phyloP scores from a whole-genome alignment of 177 flowering plant genomes.

The Tripterygium wilfordii region DNA sequence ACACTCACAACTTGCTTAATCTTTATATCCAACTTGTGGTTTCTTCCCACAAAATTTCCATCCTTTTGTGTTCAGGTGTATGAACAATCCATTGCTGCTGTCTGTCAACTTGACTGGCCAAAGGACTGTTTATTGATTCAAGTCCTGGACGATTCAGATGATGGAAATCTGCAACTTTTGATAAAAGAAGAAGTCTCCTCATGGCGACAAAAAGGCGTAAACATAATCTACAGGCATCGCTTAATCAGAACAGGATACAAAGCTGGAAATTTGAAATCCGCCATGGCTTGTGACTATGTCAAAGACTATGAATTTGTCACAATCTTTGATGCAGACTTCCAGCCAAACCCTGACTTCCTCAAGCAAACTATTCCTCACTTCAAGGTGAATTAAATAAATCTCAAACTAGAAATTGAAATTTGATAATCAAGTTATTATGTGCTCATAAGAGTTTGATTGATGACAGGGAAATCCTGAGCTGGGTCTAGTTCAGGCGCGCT shows the following conservation, averaged over 20 bases:
- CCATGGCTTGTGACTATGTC: slow-evolving; percentile 78
- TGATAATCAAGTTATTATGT: background rate
- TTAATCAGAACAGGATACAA: slow-evolving; percentile 75
- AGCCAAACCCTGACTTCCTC: slow-evolving; percentile 75
- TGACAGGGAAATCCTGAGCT: slow-evolving; percentile 66
- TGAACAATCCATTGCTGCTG: slow-evolving; percentile 72
- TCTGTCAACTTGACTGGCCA: slow-evolving; percentile 85
- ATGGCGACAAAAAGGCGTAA: slow-evolving; percentile 75
- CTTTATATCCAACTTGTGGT: background rate
- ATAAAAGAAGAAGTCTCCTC: slow-evolving; percentile 54
- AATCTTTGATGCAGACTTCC: slow-evolving; percentile 84
- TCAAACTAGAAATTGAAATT: background rate
- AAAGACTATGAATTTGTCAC: slow-evolving; percentile 75
- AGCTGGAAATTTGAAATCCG: slow-evolving; percentile 90
- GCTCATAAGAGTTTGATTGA: background rate
- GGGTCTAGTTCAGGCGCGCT: slow-evolving; percentile 80
- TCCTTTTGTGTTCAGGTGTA: slow-evolving; percentile 53
- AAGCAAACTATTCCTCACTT: slow-evolving; percentile 76
- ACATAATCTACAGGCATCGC: slow-evolving; percentile 73
- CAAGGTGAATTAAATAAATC: slow-evolving; percentile 34
- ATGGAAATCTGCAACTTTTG: slow-evolving; percentile 42
- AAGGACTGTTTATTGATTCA: slow-evolving; percentile 66
- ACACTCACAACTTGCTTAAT: background rate
- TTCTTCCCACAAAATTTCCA: background rate
- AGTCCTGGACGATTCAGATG: slow-evolving; percentile 82